Evolutionary conservation across 2,329 filamentous ascomycete genomes (phyloP), one percentile per base, ranked within the genome.

Genomic region (Hypomyces rosellus): DNA sequence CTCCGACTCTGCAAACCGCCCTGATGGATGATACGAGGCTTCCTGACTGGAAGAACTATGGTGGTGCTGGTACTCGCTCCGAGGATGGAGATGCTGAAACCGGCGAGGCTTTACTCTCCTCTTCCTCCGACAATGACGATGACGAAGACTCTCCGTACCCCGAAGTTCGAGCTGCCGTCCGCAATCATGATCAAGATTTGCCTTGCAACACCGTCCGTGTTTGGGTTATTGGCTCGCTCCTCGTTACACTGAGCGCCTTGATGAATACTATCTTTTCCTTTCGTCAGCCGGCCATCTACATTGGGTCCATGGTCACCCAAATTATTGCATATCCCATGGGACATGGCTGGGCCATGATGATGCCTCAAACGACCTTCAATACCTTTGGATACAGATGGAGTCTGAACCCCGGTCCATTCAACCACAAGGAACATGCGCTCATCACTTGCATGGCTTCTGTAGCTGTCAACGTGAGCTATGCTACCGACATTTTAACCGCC

Each of bases 361-460:
- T 84, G 63, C 80, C 82, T 1, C 63, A 65, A 12, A 70, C 64
- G 52, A 66, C 71, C 34, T 74, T 81, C 49, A 71, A 59, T 16
- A 75, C 74, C 0, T 76, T 83, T 55, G 81, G 82, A 9, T 50
- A 74, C 5, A 68, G 59, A 16, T 83, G 77, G 74, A 74, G 72
- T 18, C 66, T 86, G n/a, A 86, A 86, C 50, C 81, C 83, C 0
- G 82, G 82, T 0, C 82, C 82, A 1, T 87, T 87, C 66, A 87
- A 85, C 59, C 74, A 84, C 63, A 87, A 87, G 64, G 84, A 87
- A 61, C 84, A 86, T 61, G 69, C 80, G 39, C 76, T 87, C 53
- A 85, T 87, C 50, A 79, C 82, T 15, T 79, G 85, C 56, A 85
- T 85, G 81, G 84, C 86, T 14, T 81, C 85, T 61, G 83, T 87